Percentiles rank a stretch among this genome's conserved stretches.
These are phyloP conservation scores for Cardamine occulta DNA, from an alignment of 345 rosid species.

Conservation along the genomic window DNA sequence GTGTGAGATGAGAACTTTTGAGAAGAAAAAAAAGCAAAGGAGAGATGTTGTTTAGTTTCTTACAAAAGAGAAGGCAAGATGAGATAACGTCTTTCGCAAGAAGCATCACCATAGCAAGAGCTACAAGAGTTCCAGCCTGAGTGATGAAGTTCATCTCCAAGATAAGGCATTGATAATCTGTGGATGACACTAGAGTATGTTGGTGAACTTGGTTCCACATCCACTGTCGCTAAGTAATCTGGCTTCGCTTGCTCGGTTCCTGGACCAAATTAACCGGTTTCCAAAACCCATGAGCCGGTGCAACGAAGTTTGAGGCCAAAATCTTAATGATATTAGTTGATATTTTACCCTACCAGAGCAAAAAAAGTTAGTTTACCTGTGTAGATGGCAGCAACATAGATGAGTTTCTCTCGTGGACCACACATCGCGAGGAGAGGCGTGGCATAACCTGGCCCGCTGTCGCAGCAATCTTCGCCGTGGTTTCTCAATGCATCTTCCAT, in stretches of 20 bases:
- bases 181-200: slow-evolving; percentile 74
- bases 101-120: slow-evolving; percentile 82
- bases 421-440: slow-evolving; percentile 86
- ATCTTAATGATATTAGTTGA: neutral
- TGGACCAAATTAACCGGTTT: slow-evolving; percentile 30
- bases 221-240: slow-evolving; percentile 78
- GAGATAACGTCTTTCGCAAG: slow-evolving; percentile 63
- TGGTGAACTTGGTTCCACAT: slow-evolving; percentile 72
- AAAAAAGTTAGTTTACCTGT: slow-evolving; percentile 46
- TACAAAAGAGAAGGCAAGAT: slow-evolving; percentile 29
- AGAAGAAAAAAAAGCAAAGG: neutral
- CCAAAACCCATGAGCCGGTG: too few species aligned
- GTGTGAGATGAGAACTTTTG: neutral
- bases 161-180: slow-evolving; percentile 65
- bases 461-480: slow-evolving; percentile 52
- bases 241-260: slow-evolving; percentile 79
- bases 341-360: too few species aligned
- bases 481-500: slow-evolving; percentile 5
- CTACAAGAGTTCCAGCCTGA: slow-evolving; percentile 93
- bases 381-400: slow-evolving; percentile 83
- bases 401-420: slow-evolving; percentile 72
- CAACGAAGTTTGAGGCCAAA: neutral
- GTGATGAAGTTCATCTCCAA: slow-evolving; percentile 89
- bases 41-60: slow-evolving; percentile 3
- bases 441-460: slow-evolving; percentile 76